Percentiles rank a stretch among this genome's conserved stretches.
phyloP scores from a whole-genome alignment of 371 early-diverging fungal genomes.

The Cladochytrium tenue region DNA sequence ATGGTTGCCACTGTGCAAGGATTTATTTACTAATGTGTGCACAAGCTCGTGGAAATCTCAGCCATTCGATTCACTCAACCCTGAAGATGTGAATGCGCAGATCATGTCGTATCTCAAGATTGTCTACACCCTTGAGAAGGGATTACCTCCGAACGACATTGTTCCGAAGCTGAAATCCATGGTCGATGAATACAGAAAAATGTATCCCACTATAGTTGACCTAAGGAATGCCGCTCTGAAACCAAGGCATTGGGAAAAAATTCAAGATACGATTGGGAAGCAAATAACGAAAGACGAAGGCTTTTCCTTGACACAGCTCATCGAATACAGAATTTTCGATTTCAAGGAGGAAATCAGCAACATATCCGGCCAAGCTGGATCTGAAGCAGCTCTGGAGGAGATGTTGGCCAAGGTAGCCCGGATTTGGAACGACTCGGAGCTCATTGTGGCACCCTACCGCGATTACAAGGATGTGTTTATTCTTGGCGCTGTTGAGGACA shows the following conservation, averaged over 20 bases:
- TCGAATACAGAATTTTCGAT: constrained; percentile 52
- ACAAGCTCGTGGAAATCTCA: constrained; percentile 41
- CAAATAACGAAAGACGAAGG: constrained; percentile 51
- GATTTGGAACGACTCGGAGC: constrained; percentile 59
- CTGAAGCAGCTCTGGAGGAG: constrained; percentile 60
- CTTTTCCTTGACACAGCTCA: constrained; percentile 47
- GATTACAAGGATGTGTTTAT: constrained; percentile 62
- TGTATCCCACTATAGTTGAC: constrained; percentile 60
- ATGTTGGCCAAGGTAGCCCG: constrained; percentile 55
- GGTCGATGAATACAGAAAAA: constrained; percentile 54
- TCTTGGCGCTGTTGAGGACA: constrained; percentile 55
- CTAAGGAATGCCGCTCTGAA: constrained; percentile 60
- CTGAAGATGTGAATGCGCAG: constrained; percentile 53
- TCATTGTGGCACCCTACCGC: constrained; percentile 49
- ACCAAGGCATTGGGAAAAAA: constrained; percentile 62
- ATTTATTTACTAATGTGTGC: not conserved
- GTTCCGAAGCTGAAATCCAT: constrained; percentile 55
- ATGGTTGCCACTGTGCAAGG: constrained; percentile 7
- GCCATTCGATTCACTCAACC: constrained; percentile 52
- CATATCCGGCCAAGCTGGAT: constrained; percentile 54
- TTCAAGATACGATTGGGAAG: constrained; percentile 61
- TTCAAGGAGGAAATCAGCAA: constrained; percentile 59
- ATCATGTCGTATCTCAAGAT: constrained; percentile 51
- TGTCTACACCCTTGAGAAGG: constrained; percentile 58
- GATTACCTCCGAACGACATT: constrained; percentile 63